phyloP scores from a whole-genome alignment of 768 basidiomycete species.

The Trametes elegans region DNA sequence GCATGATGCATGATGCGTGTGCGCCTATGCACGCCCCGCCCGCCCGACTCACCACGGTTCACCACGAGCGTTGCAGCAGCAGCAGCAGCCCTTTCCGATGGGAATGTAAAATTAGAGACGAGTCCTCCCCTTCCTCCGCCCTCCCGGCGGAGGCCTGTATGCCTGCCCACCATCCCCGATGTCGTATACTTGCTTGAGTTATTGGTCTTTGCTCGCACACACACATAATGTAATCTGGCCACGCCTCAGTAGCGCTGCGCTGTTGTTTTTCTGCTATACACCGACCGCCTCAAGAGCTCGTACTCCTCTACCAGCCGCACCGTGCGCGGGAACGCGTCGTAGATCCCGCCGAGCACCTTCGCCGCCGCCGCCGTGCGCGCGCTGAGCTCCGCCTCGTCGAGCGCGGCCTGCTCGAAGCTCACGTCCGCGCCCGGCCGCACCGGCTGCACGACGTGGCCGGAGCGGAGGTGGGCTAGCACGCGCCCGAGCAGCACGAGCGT shows the following conservation, averaged over 20 bases:
- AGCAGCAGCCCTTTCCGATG: not conserved
- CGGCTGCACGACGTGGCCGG: slow-evolving; percentile 50
- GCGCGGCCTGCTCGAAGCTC: slow-evolving; percentile 20
- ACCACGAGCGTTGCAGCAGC: no score
- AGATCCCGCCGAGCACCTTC: slow-evolving; percentile 44
- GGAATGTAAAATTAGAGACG: slow-evolving; percentile 22
- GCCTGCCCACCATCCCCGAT: slow-evolving; percentile 2
- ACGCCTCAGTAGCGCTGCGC: slow-evolving; percentile 12
- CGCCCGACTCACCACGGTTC: no score
- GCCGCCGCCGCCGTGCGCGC: slow-evolving; percentile 34
- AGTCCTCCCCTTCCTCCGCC: not conserved
- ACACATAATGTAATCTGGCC: slow-evolving; percentile 18
- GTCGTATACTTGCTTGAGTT: slow-evolving; percentile 15
- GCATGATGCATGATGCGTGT: slow-evolving; percentile 23
- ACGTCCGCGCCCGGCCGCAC: slow-evolving; percentile 29
- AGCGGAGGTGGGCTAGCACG: slow-evolving; percentile 46
- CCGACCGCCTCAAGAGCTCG: slow-evolving; percentile 21
- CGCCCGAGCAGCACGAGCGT: slow-evolving; percentile 47
- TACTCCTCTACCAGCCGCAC: slow-evolving; percentile 28
- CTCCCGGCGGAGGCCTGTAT: slow-evolving; percentile 5
- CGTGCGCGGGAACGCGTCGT: slow-evolving; percentile 49
- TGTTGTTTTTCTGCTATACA: slow-evolving; percentile 1
- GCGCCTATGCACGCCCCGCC: no score
- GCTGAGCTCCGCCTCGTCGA: slow-evolving; percentile 25
- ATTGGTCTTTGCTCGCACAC: slow-evolving; percentile 13